Base-by-base conservation (phyloP, 1,284 basidiomycete species). In the Moesziomyces sp. region DNA sequence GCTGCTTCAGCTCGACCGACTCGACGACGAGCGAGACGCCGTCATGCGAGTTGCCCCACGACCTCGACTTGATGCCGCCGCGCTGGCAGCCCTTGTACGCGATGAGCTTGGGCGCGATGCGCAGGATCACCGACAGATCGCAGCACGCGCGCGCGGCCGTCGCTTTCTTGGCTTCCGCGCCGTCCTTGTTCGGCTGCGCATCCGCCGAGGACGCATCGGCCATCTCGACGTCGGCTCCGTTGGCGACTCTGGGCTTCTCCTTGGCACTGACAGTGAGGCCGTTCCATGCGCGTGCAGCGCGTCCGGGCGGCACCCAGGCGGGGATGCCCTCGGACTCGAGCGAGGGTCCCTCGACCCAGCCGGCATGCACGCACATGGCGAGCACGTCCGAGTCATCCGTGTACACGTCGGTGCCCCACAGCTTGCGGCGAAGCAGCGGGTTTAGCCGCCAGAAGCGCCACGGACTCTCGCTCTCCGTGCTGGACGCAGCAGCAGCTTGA, bases 341-440 rank as follows among this genome's bases (percentile, higher is more conserved):
- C 0, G 64, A 74, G 11, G 80, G 81, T 84, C 86, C 63, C 85
- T 83, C 52, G 86, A 77, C 74, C 87, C 87, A 88, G 13, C 88
- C 88, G 0, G 86, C 86, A 75, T 89, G 88, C 5, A 88, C 78
- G 34, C 87, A 85, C 51, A 88, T 85, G 16, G 86, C 85, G 1
- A 88, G 82, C 6, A 88, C 82, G 74, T 88, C 87, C 26, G 87
- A 88, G 76, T 89, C 88, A 77, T 89, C 88, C n/a, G 88, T 88
- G 75, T 88, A 89, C 42, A 88, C 86, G 56, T 88, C 88, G 4
- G 87, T 88, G 7, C 88, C 88, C 88, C 88, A 88, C 34, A 88
- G 77, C 44, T 85, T 82, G 38, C 87, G 79, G 19, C 70, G 67
- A 19, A 71, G 54, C 2, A 83, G 63, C 21, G 75, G 68, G 9